These are phyloP conservation scores for Melanomma pulvis-pyrius DNA, from an alignment of 495 filamentous ascomycete species.

Conservation along the genomic window DNA sequence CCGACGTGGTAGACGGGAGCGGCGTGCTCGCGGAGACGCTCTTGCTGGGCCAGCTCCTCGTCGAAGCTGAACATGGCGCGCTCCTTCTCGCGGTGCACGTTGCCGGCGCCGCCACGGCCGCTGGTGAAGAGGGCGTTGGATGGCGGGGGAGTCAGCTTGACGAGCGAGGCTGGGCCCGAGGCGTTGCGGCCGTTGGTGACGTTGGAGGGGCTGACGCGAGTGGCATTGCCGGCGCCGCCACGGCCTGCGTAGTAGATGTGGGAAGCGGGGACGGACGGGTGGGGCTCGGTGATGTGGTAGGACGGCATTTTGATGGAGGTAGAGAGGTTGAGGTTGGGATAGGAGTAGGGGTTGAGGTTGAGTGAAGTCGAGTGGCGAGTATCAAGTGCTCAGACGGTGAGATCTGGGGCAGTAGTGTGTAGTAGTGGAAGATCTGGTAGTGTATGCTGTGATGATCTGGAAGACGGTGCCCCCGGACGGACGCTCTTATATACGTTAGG, in stretches of 20 bases:
- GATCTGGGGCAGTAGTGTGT: slow-evolving; percentile 7
- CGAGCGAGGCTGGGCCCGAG: slow-evolving; percentile 58
- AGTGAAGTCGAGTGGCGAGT: slow-evolving; percentile 16
- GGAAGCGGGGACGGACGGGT: slow-evolving; percentile 68
- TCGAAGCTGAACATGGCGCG: slow-evolving; percentile 85
- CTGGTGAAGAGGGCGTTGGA: slow-evolving; percentile 64
- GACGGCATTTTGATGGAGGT: slow-evolving; percentile 35
- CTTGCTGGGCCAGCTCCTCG: slow-evolving; percentile 77
- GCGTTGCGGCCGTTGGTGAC: slow-evolving; percentile 59
- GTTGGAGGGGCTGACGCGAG: slow-evolving; percentile 68
- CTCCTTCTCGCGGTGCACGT: slow-evolving; percentile 70
- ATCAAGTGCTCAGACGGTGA: not conserved
- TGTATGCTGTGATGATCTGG: slow-evolving; percentile 6
- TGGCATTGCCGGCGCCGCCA: slow-evolving; percentile 82
- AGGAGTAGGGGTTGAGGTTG: slow-evolving; percentile 7
- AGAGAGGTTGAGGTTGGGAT: slow-evolving; percentile 1
- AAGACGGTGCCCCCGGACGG: not conserved
- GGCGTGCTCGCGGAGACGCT: slow-evolving; percentile 59
- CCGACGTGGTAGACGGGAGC: slow-evolving; percentile 80
- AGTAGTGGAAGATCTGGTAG: slow-evolving; percentile 14
- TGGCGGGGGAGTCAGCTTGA: slow-evolving; percentile 43
- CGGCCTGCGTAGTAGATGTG: slow-evolving; percentile 73
- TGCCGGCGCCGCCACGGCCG: slow-evolving; percentile 89
- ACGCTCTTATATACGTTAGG: slow-evolving; percentile 23
- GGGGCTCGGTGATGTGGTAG: slow-evolving; percentile 78